phyloP scores from a whole-genome alignment of 257 asterid genomes.

The Hygrophila difformis region DNA sequence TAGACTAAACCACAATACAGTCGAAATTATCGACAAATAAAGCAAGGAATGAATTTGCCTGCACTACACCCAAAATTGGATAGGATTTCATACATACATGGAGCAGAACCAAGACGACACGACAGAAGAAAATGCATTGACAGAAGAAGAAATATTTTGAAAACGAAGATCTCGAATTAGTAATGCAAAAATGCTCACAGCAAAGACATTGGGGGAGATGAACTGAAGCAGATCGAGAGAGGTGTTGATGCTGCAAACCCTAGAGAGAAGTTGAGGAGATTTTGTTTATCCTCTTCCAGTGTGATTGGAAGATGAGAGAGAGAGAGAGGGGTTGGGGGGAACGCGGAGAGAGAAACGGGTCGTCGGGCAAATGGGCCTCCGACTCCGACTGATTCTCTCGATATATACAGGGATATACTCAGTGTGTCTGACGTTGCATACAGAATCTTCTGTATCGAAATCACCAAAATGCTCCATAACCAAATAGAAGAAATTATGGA shows the following conservation, averaged over 20 bases:
- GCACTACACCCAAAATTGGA: slow-evolving; percentile 17
- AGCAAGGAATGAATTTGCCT: neutral
- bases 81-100: slow-evolving; percentile 12
- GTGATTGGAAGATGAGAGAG: slow-evolving; percentile 28
- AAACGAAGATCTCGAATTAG: neutral
- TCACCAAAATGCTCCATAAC: no score
- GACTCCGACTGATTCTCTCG: slow-evolving; percentile 7
- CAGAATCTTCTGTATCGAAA: neutral
- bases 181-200: slow-evolving; percentile 23
- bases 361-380: slow-evolving; percentile 8
- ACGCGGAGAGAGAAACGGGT: slow-evolving; percentile 19
- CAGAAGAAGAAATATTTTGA: neutral
- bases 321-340: slow-evolving; percentile 21
- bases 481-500: no score
- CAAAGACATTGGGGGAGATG: slow-evolving; percentile 20
- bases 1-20: neutral
- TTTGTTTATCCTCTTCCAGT: slow-evolving; percentile 15
- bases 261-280: slow-evolving; percentile 14
- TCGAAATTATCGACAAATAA: slow-evolving; percentile 2
- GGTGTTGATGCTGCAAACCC: slow-evolving; percentile 33
- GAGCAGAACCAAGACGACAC: slow-evolving; percentile 14
- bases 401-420: no score
- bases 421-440: no score
- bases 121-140: slow-evolving; percentile 4
- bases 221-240: slow-evolving; percentile 21